Conservation (phyloP, 1,284 basidiomycete species). For the Rhodotorula sp. region DNA sequence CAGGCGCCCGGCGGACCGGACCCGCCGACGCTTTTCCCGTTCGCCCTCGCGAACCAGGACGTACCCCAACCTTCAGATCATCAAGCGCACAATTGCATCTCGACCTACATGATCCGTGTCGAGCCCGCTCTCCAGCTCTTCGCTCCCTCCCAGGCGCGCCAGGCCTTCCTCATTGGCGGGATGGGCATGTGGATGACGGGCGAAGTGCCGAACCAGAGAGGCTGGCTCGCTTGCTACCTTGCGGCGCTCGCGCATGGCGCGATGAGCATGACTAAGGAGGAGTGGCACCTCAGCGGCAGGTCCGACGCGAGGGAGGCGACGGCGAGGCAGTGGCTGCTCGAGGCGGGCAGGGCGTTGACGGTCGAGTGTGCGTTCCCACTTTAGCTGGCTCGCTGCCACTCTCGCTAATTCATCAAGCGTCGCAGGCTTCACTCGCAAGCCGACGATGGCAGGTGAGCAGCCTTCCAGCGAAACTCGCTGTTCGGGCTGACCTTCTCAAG, state of each 20-base stretch:
- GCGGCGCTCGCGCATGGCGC: not conserved
- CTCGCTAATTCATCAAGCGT: not conserved
- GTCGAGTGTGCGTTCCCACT: not conserved
- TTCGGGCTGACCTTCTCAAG: not conserved
- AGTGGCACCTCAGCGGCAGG: not conserved
- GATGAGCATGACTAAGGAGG: not conserved
- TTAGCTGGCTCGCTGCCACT: too few species aligned
- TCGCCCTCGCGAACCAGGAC: not conserved
- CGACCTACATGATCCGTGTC: conserved; percentile 2
- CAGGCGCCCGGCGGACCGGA: too few species aligned
- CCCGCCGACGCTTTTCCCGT: not conserved
- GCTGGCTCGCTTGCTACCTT: not conserved
- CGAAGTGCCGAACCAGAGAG: not conserved
- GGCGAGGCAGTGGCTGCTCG: conserved; percentile 6
- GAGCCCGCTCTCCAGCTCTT: conserved; percentile 16
- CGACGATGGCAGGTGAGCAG: not conserved
- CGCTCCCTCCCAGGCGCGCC: not conserved
- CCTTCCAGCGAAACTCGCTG: not conserved
- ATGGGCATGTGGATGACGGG: not conserved
- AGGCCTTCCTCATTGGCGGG: not conserved
- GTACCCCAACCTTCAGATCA: not conserved
- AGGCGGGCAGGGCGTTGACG: not conserved
- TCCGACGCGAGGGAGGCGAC: not conserved
- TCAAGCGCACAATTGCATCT: not conserved
- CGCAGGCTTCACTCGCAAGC: not conserved